Conservation (phyloP, 169 alveolate species). For the Babesia microti region DNA sequence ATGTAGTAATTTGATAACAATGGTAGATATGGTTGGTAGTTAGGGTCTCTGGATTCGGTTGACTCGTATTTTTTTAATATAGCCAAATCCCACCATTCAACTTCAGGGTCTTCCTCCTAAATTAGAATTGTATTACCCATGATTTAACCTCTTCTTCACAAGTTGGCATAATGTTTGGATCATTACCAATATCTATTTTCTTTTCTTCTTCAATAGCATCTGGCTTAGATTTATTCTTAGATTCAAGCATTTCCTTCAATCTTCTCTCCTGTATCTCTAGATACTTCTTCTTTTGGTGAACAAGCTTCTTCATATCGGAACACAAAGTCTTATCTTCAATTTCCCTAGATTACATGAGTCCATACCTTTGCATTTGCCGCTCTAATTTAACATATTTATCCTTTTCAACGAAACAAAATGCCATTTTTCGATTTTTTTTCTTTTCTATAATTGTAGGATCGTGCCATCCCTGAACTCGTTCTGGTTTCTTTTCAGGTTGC, state of each 20-base stretch:
- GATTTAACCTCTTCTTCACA: too few relatives aligned
- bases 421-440: constrained; percentile 15
- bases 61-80: too few relatives aligned
- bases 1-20: too few relatives aligned
- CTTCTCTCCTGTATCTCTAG: constrained; percentile 33
- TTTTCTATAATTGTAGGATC: too few relatives aligned
- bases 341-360: too few relatives aligned
- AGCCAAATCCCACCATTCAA: constrained; percentile 51
- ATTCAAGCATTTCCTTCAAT: constrained; percentile 13
- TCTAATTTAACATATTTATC: constrained; percentile 39
- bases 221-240: constrained; percentile 41
- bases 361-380: constrained; percentile 35
- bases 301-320: constrained; percentile 13
- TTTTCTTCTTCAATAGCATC: constrained; percentile 34
- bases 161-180: neutral
- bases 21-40: too few relatives aligned
- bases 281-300: constrained; percentile 20
- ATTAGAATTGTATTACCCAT: too few relatives aligned
- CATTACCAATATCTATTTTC: constrained; percentile 13
- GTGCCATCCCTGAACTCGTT: too few relatives aligned
- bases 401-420: constrained; percentile 32
- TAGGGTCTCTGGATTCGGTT: too few relatives aligned
- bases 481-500: constrained; percentile 22
- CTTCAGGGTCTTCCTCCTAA: constrained; percentile 45
- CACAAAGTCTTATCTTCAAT: constrained; percentile 41